These are phyloP conservation scores for Thamnidium elegans DNA, from an alignment of 192 early-diverging fungal species.

Conservation along the genomic window DNA sequence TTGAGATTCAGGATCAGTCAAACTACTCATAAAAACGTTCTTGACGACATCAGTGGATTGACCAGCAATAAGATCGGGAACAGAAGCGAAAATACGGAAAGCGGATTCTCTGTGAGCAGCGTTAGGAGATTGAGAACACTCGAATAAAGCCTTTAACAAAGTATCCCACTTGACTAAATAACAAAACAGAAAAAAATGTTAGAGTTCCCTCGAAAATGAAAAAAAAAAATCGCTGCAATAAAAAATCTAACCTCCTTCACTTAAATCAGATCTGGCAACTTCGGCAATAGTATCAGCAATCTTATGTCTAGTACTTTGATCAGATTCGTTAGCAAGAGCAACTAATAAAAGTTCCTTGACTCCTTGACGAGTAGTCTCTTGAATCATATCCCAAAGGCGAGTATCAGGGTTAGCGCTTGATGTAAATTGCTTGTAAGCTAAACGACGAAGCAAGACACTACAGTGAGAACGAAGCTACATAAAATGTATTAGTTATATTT, in stretches of 20 bases:
- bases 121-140: constrained; percentile 74
- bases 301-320: constrained; percentile 79
- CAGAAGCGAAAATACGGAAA: constrained; percentile 85
- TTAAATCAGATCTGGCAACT: constrained; percentile 62
- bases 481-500: constrained; percentile 12
- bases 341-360: constrained; percentile 77
- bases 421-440: constrained; percentile 45
- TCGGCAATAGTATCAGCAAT: constrained; percentile 93
- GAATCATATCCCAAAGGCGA: constrained; percentile 70
- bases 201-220: not conserved
- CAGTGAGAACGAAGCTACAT: constrained; percentile 48
- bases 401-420: constrained; percentile 28
- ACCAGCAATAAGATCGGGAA: constrained; percentile 73
- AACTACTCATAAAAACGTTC: constrained; percentile 67
- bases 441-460: constrained; percentile 53
- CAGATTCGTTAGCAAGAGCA: constrained; percentile 74
- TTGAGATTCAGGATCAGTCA: constrained; percentile 66
- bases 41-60: constrained; percentile 71
- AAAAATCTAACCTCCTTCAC: constrained; percentile 46
- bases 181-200: not conserved
- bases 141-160: constrained; percentile 74
- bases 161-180: constrained; percentile 76
- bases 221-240: not conserved
- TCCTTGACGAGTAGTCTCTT: constrained; percentile 57
- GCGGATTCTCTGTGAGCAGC: constrained; percentile 81